Evolutionary conservation across 768 basidiomycete genomes (phyloP), one percentile per base, ranked within the genome.

Genomic region (Calocera cornea): DNA sequence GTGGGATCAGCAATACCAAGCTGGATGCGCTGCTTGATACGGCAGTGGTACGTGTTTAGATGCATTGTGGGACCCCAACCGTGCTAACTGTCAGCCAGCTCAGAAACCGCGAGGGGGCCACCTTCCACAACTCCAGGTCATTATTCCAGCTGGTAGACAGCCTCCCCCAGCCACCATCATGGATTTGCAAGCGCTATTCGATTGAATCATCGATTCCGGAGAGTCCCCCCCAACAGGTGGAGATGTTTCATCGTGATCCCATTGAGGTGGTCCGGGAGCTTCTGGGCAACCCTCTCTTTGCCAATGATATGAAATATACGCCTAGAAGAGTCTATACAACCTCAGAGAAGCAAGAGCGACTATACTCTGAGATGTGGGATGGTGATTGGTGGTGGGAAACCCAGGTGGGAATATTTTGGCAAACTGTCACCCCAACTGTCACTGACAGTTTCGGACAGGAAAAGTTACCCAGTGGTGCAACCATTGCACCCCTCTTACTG

Each of bases 401-500:
- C 27, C 76, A 81, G 77, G 78, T 80, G 67, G 66, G 71, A 11
- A 12, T 29, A 63, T 38, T n/a, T 29, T 19, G n/a, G 27, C 19
- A 34, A 8, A 10, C 19, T 41, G 19, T 41, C 11, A 10, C 40
- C 40, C 19, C 40, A 10, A 10, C 40, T 10, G 11, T 41, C 40
- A 41, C 19, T n/a, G n/a, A 41, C 40, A 41, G 40, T 41, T 10
- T 10, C 11, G 40, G 10, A 10, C 40, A 69, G 68, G 60, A 22
- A 11, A 60, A 19, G 33, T 31, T 69, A 36, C 19, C n/a, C 33
- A 1, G 47, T 33, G 71, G 69, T 8, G 77, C 76, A 0, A 77
- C 79, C 1, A 72, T 81, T 2, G 71, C 78, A 0, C 82, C 81
- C 0, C 63, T 84, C 3, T 81, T 83, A 22, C 70, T 84, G 1